Percentiles rank a stretch among this genome's conserved stretches.
phyloP scores from a whole-genome alignment of 805 yeast genomes.

The Peterozyma xylosa region DNA sequence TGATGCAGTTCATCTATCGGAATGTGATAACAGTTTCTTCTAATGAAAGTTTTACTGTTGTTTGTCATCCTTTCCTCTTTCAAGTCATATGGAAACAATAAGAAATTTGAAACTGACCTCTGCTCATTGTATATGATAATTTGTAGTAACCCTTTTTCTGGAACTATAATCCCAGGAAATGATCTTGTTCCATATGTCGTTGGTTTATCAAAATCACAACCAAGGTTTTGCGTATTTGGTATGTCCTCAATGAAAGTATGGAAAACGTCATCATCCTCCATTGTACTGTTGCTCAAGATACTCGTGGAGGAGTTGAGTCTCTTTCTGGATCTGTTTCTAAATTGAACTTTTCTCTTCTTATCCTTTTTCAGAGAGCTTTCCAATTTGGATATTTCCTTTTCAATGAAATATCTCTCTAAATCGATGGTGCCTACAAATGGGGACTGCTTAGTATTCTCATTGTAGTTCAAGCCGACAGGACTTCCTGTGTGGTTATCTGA shows the following conservation, averaged over 20 bases:
- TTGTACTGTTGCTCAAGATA: too few species aligned
- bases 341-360: background rate
- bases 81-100: constrained; percentile 20
- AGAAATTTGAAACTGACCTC: constrained; percentile 16
- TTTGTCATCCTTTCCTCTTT: constrained; percentile 9
- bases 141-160: constrained; percentile 20
- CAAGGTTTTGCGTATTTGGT: background rate
- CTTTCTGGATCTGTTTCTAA: too few species aligned
- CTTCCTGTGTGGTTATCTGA: background rate
- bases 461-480: background rate
- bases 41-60: constrained; percentile 19
- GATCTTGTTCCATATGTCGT: constrained; percentile 9
- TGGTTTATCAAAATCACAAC: background rate
- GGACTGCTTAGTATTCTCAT: constrained; percentile 10
- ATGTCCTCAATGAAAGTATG: background rate
- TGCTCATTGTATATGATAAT: constrained; percentile 22
- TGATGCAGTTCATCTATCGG: constrained; percentile 14
- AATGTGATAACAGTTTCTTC: constrained; percentile 15
- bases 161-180: constrained; percentile 21
- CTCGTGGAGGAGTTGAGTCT: too few species aligned
- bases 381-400: constrained; percentile 10
- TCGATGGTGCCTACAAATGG: constrained; percentile 26
- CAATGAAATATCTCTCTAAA: constrained; percentile 17
- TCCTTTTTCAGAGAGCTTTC: background rate
- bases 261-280: too few species aligned